phyloP scores from a whole-genome alignment of 1,284 basidiomycete species.

The Sporisorium exsertum region DNA sequence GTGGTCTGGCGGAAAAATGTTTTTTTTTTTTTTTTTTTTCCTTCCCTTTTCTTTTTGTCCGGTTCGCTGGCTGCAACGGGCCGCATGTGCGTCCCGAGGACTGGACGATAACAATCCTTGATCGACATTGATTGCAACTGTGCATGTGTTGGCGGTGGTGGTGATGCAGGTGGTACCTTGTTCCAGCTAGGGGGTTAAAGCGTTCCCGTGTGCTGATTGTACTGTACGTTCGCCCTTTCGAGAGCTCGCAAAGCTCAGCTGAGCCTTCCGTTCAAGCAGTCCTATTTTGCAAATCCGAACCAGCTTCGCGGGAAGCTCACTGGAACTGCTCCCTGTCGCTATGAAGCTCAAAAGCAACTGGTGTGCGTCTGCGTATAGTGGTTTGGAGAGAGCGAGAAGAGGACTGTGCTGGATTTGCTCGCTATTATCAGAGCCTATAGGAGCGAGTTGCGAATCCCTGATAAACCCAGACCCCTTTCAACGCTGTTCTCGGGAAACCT shows the following conservation, averaged over 20 bases:
- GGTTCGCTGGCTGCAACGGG: too few relatives aligned
- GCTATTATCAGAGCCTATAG: too few relatives aligned
- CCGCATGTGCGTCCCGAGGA: background rate
- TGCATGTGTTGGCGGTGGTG: background rate
- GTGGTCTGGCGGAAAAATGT: background rate
- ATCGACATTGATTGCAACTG: background rate
- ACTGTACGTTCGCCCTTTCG: background rate
- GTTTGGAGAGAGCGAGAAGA: too few relatives aligned
- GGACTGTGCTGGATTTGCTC: too few relatives aligned
- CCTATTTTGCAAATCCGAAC: background rate
- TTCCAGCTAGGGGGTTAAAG: background rate
- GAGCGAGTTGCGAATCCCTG: background rate
- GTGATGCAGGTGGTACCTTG: background rate
- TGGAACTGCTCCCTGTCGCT: background rate
- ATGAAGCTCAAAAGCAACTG: background rate
- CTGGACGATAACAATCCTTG: background rate
- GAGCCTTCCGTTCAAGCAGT: background rate
- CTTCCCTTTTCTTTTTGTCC: background rate
- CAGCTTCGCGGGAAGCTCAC: background rate
- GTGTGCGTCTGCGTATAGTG: too few relatives aligned
- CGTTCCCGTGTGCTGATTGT: background rate
- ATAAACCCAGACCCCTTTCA: constrained; percentile 1
- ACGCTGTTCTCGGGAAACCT: background rate
- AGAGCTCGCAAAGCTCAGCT: background rate
- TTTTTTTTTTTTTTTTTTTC: background rate